phyloP scores from a whole-genome alignment of 108 stramenopile species.

The Cyclotella cryptica region DNA sequence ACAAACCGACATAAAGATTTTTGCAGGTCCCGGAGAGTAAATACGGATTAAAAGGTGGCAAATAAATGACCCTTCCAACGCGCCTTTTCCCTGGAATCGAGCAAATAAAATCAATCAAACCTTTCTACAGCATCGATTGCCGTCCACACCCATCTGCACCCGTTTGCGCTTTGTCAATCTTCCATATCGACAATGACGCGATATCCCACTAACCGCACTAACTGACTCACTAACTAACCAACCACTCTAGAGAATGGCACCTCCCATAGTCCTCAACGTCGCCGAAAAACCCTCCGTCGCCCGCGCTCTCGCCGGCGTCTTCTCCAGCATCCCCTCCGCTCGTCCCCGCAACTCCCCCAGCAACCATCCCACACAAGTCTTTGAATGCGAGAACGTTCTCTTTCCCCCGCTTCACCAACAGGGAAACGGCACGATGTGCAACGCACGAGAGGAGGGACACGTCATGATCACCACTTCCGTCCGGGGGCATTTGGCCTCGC shows the following conservation, averaged over 20 bases:
- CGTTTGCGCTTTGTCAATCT: constrained; percentile 4
- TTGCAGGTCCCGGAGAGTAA: neutral
- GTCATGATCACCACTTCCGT: constrained; percentile 91
- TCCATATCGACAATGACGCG: neutral
- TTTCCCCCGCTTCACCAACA: constrained; percentile 79
- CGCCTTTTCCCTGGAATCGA: too few relatives aligned
- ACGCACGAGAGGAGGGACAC: constrained; percentile 59
- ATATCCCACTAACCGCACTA: neutral
- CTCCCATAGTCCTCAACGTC: constrained; percentile 84
- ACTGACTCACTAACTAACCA: neutral
- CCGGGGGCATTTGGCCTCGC: constrained; percentile 81
- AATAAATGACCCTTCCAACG: too few relatives aligned
- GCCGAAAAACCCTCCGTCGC: constrained; percentile 99
- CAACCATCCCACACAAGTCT: constrained; percentile 63
- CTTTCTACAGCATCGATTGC: too few relatives aligned
- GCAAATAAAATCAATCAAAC: too few relatives aligned
- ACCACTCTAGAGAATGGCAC: constrained; percentile 8
- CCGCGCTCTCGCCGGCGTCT: constrained; percentile 84
- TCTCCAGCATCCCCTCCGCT: constrained; percentile 59
- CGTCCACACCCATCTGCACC: neutral
- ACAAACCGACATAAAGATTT: neutral
- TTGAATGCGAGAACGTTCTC: constrained; percentile 74
- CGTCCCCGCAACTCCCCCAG: constrained; percentile 54
- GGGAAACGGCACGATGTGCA: constrained; percentile 44
- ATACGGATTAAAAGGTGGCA: too few relatives aligned